phyloP scores from a whole-genome alignment of 1,139 yeast species.

The Zygosaccharomyces sapae region DNA sequence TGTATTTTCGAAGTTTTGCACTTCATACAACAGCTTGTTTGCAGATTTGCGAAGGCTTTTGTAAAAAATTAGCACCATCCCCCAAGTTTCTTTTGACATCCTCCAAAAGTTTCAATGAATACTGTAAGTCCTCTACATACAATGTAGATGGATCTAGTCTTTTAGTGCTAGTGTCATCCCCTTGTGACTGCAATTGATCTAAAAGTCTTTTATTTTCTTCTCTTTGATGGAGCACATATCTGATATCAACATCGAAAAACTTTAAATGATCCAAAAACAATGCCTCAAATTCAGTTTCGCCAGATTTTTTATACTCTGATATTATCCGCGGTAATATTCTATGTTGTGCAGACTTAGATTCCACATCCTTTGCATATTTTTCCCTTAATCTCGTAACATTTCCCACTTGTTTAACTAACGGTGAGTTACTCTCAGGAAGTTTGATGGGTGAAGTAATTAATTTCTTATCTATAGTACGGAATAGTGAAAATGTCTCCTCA shows the following conservation, averaged over 20 bases:
- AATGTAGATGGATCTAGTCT: constrained; percentile 22
- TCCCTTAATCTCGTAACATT: constrained; percentile 31
- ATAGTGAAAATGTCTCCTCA: constrained; percentile 32
- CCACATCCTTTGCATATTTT: constrained; percentile 42
- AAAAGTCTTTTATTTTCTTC: constrained; percentile 43
- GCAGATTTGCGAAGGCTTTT: constrained; percentile 54
- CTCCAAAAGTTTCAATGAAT: constrained; percentile 22
- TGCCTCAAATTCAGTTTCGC: constrained; percentile 36
- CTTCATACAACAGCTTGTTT: constrained; percentile 45
- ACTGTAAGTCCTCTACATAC: constrained; percentile 27
- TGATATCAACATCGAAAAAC: constrained; percentile 37
- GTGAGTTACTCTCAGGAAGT: constrained; percentile 27
- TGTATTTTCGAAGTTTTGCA: constrained; percentile 10
- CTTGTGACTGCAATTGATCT: constrained; percentile 25
- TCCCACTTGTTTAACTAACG: constrained; percentile 21
- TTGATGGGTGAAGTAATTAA: constrained; percentile 31
- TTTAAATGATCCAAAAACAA: constrained; percentile 42
- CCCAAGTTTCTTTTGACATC: constrained; percentile 51
- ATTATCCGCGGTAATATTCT: constrained; percentile 52
- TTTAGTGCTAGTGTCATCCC: constrained; percentile 6
- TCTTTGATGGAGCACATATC: constrained; percentile 34
- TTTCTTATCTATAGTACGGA: constrained; percentile 30
- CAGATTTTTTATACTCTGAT: constrained; percentile 41
- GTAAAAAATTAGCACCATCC: constrained; percentile 71
- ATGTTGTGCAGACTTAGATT: constrained; percentile 45